Percentiles rank a stretch among this genome's conserved stretches.
Evolutionary conservation across 2,329 filamentous ascomycete species (phyloP).

Genomic region (Colletotrichum sp.): DNA sequence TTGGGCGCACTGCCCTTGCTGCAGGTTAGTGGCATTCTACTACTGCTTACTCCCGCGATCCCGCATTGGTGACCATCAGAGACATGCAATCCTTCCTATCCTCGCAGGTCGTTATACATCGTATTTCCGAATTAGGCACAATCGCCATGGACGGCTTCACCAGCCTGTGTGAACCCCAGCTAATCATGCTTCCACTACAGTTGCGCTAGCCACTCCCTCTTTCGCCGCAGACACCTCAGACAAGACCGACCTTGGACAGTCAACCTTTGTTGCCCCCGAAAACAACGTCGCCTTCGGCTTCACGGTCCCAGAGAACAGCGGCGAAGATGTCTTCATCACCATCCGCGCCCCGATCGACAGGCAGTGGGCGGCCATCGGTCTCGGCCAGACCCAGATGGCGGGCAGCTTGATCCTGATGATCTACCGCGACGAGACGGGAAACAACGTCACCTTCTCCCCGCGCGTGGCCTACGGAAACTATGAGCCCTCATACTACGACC

Average conservation of each 20-base stretch:
- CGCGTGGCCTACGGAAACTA: constrained; percentile 54
- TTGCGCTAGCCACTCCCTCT: constrained; percentile 20
- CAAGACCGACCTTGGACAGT: constrained; percentile 35
- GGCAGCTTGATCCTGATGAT: constrained; percentile 59
- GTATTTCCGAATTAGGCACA: neutral
- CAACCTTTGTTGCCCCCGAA: constrained; percentile 49
- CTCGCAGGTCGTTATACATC: neutral
- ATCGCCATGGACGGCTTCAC: neutral
- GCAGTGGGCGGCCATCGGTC: constrained; percentile 61
- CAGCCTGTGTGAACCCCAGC: neutral
- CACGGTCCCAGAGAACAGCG: constrained; percentile 51
- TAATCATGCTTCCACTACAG: neutral
- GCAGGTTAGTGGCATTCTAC: constrained; percentile 12
- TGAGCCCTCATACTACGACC: constrained; percentile 54
- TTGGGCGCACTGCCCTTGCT: constrained; percentile 16
- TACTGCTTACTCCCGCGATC: neutral
- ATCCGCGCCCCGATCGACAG: constrained; percentile 49
- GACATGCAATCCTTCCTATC: neutral
- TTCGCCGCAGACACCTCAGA: constrained; percentile 28
- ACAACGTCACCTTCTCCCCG: constrained; percentile 61
- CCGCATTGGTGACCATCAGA: neutral
- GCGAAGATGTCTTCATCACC: constrained; percentile 59
- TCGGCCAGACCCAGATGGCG: constrained; percentile 57
- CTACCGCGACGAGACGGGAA: constrained; percentile 52
- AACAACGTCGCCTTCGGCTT: constrained; percentile 53